A percentile compares a stretch with the other conserved stretches of the same genome.
Conservation (phyloP, 257 asterid genomes). For the Rauvolfia tetraphylla region DNA sequence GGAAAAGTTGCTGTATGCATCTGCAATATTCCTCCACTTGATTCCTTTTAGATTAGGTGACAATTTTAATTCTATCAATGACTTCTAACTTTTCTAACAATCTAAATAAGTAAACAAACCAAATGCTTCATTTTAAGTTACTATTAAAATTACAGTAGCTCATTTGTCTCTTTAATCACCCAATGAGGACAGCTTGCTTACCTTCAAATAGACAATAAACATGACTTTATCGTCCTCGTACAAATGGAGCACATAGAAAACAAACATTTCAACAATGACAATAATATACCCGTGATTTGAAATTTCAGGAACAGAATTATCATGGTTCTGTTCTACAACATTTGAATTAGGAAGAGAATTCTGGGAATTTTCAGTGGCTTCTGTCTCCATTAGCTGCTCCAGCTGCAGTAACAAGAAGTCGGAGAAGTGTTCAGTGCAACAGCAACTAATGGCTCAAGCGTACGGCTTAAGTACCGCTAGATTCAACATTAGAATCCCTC, state of each 20-base stretch:
- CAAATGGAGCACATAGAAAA: neutral
- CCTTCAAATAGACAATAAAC: neutral
- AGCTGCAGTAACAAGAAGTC: constrained; percentile 7
- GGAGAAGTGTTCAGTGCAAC: neutral
- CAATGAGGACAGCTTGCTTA: neutral
- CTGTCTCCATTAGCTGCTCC: constrained; percentile 31
- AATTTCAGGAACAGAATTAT: constrained; percentile 27
- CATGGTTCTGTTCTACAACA: constrained; percentile 39
- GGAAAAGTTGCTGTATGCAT: neutral
- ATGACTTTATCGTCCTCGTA: neutral
- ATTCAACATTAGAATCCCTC: neutral
- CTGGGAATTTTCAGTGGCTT: constrained; percentile 31
- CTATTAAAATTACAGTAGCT: neutral
- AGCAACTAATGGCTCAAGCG: neutral
- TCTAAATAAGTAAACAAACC: neutral
- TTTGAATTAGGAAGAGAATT: constrained; percentile 25
- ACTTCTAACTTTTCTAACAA: neutral
- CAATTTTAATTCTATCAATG: neutral
- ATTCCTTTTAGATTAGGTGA: neutral
- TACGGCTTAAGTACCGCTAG: neutral
- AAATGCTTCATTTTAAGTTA: neutral
- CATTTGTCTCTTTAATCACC: neutral
- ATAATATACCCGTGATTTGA: constrained; percentile 41
- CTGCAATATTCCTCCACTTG: neutral
- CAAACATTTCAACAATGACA: neutral